Evolutionary conservation across 2,329 filamentous ascomycete species (phyloP).

Genomic region (Cercospora citrullina): DNA sequence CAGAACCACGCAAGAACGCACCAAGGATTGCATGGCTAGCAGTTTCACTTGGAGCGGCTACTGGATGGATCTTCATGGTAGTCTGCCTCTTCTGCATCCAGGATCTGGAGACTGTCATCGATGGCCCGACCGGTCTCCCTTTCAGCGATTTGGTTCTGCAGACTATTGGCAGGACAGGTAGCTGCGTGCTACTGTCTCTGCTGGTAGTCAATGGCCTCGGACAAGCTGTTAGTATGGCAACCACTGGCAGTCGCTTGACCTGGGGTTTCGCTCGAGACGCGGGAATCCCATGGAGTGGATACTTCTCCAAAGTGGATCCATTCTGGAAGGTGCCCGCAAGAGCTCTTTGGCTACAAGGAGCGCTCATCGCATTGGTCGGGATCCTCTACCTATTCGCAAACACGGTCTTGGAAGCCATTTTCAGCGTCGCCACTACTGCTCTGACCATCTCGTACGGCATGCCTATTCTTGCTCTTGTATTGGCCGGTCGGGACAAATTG

Average conservation of each 20-base stretch:
- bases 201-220: slow-evolving; percentile 60
- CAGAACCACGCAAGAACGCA: slow-evolving; percentile 52
- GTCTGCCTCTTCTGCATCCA: slow-evolving; percentile 57
- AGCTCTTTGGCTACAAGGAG: slow-evolving; percentile 55
- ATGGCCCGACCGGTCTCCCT: slow-evolving; percentile 54
- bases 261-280: slow-evolving; percentile 35
- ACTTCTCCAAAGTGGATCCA: slow-evolving; percentile 44
- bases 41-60: slow-evolving; percentile 44
- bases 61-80: slow-evolving; percentile 60
- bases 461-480: slow-evolving; percentile 41
- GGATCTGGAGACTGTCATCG: slow-evolving; percentile 49
- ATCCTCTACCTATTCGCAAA: slow-evolving; percentile 46
- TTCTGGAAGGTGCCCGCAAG: slow-evolving; percentile 56
- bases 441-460: slow-evolving; percentile 48
- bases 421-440: slow-evolving; percentile 46
- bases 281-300: slow-evolving; percentile 32
- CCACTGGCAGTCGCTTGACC: slow-evolving; percentile 31
- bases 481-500: slow-evolving; percentile 55
- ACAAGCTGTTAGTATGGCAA: slow-evolving; percentile 56
- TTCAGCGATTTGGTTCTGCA: slow-evolving; percentile 61
- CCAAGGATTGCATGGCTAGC: slow-evolving; percentile 57
- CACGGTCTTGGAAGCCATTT: slow-evolving; percentile 47
- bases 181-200: slow-evolving; percentile 49
- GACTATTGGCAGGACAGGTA: slow-evolving; percentile 50
- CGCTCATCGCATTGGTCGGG: slow-evolving; percentile 52